These are phyloP conservation scores for Candida sp. DNA, from an alignment of 1,139 yeast species.

Conservation along the genomic window DNA sequence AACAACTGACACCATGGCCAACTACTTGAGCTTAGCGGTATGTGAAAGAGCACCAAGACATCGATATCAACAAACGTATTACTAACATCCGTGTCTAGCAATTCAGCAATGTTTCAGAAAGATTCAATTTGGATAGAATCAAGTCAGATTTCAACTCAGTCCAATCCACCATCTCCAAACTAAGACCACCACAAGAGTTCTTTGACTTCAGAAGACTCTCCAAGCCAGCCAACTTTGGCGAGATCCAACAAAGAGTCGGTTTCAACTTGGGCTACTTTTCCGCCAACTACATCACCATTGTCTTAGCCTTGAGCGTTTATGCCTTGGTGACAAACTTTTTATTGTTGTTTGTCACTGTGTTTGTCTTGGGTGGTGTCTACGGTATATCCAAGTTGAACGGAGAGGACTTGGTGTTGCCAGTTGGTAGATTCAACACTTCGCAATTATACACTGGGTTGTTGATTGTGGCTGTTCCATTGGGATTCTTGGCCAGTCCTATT, in stretches of 20 bases:
- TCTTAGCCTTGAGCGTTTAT: slow-evolving; percentile 61
- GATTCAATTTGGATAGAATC: slow-evolving; percentile 55
- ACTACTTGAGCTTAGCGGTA: slow-evolving; percentile 14
- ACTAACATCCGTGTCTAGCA: slow-evolving; percentile 6
- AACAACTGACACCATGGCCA: slow-evolving; percentile 7
- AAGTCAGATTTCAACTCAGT: slow-evolving; percentile 44
- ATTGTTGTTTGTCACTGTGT: slow-evolving; percentile 78
- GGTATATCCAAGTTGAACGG: slow-evolving; percentile 85
- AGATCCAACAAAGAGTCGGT: slow-evolving; percentile 84
- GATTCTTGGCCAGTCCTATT: slow-evolving; percentile 92
- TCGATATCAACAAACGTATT: slow-evolving; percentile 9
- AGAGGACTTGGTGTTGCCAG: slow-evolving; percentile 74
- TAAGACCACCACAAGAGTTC: slow-evolving; percentile 92
- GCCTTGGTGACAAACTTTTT: slow-evolving; percentile 81
- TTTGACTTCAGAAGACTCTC: slow-evolving; percentile 89
- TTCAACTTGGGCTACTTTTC: slow-evolving; percentile 89
- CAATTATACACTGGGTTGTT: slow-evolving; percentile 90
- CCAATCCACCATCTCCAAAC: slow-evolving; percentile 68
- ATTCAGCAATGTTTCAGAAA: slow-evolving; percentile 38
- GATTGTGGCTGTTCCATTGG: slow-evolving; percentile 82
- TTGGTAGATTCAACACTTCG: slow-evolving; percentile 72
- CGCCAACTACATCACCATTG: slow-evolving; percentile 81
- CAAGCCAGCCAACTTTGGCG: slow-evolving; percentile 89
- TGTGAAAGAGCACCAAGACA: slow-evolving; percentile 1
- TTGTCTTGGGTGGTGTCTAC: slow-evolving; percentile 70